Percentiles rank a stretch among this genome's conserved stretches.
phyloP scores from a whole-genome alignment of 2,329 filamentous ascomycete genomes.

The Aspergillus sclerotialis region DNA sequence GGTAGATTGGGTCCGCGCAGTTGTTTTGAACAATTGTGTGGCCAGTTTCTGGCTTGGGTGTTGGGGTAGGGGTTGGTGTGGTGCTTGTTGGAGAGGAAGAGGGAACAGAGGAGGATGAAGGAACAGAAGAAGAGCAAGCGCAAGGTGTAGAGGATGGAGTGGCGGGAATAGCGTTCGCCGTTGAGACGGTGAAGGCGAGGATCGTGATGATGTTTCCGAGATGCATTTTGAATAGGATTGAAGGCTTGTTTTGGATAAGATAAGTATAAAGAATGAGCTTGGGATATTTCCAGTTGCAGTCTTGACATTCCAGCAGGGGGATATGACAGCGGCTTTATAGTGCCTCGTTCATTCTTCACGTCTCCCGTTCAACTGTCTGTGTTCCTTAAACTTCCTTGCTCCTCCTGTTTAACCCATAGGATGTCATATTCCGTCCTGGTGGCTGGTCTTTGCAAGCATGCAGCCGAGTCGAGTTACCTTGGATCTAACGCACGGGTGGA shows the following conservation, averaged over 20 bases:
- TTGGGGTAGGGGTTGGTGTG: constrained; percentile 3
- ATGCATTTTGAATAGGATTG: constrained; percentile 8
- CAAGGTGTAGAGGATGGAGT: constrained; percentile 4
- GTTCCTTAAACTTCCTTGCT: too few relatives aligned
- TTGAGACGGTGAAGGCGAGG: constrained; percentile 6
- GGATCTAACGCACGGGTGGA: too few relatives aligned
- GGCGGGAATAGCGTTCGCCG: neutral
- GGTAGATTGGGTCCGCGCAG: constrained; percentile 26
- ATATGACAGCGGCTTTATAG: too few relatives aligned
- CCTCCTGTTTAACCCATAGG: too few relatives aligned
- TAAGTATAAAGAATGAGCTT: constrained; percentile 5
- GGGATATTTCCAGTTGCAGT: constrained; percentile 1
- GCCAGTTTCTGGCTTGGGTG: constrained; percentile 21
- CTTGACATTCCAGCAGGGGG: too few relatives aligned
- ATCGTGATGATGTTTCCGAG: constrained; percentile 6
- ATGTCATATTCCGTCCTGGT: too few relatives aligned
- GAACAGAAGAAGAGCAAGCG: neutral
- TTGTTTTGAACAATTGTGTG: constrained; percentile 28
- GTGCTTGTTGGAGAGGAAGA: neutral
- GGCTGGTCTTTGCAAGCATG: too few relatives aligned
- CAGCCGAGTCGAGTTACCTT: too few relatives aligned
- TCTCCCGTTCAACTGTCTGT: too few relatives aligned
- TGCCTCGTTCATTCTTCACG: too few relatives aligned
- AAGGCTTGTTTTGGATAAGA: neutral
- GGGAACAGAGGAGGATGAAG: neutral